Evolutionary conservation across 495 filamentous ascomycete species (phyloP).

Genomic region (Jackrogersella minutella): DNA sequence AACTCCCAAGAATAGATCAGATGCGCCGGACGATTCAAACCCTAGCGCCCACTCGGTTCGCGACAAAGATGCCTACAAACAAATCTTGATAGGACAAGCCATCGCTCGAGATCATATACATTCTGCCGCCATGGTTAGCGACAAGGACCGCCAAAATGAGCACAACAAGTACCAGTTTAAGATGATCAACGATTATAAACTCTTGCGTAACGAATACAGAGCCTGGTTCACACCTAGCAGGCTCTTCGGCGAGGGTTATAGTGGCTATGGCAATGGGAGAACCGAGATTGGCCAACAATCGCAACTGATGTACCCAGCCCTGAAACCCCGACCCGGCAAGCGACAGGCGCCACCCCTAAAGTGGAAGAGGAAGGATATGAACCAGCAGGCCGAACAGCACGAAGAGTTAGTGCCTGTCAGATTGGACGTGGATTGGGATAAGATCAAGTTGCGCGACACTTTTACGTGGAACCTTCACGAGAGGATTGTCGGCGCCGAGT

Average conservation of each 20-base stretch:
- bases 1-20: slow-evolving; percentile 40
- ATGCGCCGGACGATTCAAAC: slow-evolving; percentile 44
- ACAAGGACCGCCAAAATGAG: slow-evolving; percentile 48
- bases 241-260: slow-evolving; percentile 80
- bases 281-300: slow-evolving; percentile 68
- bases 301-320: slow-evolving; percentile 75
- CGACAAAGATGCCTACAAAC: slow-evolving; percentile 59
- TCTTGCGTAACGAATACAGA: slow-evolving; percentile 57
- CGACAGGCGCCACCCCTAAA: slow-evolving; percentile 74
- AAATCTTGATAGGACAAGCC: slow-evolving; percentile 76
- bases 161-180: slow-evolving; percentile 50
- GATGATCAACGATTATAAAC: slow-evolving; percentile 60
- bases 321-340: slow-evolving; percentile 76
- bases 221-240: slow-evolving; percentile 54
- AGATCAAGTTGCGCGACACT: slow-evolving; percentile 94
- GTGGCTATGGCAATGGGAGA: slow-evolving; percentile 84
- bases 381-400: slow-evolving; percentile 83
- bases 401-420: slow-evolving; percentile 92
- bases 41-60: slow-evolving; percentile 42
- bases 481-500: slow-evolving; percentile 74
- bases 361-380: slow-evolving; percentile 77
- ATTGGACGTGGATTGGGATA: slow-evolving; percentile 94
- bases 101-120: slow-evolving; percentile 78
- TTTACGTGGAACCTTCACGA: slow-evolving; percentile 99
- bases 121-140: slow-evolving; percentile 65